Percentiles rank a stretch among this genome's conserved stretches.
Evolutionary conservation across 2,329 filamentous ascomycete species (phyloP).

Genomic region (Hypoxylon sp.): DNA sequence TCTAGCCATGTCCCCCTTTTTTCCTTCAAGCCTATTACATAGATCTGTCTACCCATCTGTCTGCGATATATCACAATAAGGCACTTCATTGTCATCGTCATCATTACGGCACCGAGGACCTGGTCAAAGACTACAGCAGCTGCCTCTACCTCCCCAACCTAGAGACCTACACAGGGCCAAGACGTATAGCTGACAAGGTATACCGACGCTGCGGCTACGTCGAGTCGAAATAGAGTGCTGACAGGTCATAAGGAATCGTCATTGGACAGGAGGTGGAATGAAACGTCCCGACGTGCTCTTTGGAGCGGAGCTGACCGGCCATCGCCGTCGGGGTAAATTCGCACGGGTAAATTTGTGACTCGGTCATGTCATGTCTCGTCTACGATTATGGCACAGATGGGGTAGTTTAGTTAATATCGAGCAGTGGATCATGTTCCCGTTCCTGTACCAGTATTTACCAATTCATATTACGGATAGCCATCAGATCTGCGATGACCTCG

Average conservation of each 20-base stretch:
- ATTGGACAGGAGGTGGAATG: slow-evolving; percentile 18
- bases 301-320: slow-evolving; percentile 6
- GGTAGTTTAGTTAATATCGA: slow-evolving; percentile 16
- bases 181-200: background rate
- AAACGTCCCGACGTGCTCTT: slow-evolving; percentile 3
- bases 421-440: slow-evolving; percentile 1
- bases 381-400: slow-evolving; percentile 8
- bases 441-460: slow-evolving; percentile 6
- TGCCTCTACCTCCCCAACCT: no score
- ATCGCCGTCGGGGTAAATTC: slow-evolving; percentile 19
- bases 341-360: slow-evolving; percentile 27
- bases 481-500: background rate
- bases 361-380: slow-evolving; percentile 10
- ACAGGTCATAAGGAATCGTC: background rate
- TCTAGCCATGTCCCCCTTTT: background rate
- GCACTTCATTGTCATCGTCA: background rate
- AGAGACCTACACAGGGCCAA: no score
- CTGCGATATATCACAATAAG: background rate
- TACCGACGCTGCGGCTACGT: background rate
- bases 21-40: background rate
- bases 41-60: background rate
- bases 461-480: background rate
- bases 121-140: background rate
- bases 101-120: background rate
- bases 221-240: slow-evolving; percentile 26